Conservation (phyloP, 345 rosid species). For the Murraya paniculata region DNA sequence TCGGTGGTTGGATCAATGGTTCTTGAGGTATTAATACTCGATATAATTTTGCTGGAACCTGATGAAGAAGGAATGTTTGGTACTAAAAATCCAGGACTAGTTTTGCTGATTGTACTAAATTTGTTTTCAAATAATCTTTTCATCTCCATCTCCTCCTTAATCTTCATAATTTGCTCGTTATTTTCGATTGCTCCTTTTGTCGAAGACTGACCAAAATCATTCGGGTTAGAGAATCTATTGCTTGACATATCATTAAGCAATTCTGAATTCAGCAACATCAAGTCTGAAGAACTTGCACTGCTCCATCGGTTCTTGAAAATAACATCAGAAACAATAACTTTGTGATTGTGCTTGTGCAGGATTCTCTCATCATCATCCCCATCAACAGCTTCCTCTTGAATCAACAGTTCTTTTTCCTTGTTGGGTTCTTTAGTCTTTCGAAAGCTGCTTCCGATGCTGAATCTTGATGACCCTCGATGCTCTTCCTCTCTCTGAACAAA, state of each 20-base stretch:
- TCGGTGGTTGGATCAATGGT: conserved; percentile 26
- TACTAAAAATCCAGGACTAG: conserved; percentile 1
- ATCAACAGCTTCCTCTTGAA: conserved; percentile 25
- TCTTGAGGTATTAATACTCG: conserved; percentile 23
- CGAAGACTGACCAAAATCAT: neutral
- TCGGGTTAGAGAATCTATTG: conserved; percentile 39
- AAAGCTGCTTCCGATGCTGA: conserved; percentile 74
- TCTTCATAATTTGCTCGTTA: conserved; percentile 29
- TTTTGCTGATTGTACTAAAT: conserved; percentile 27
- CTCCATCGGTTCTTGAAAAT: conserved; percentile 84
- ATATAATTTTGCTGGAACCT: conserved; percentile 9
- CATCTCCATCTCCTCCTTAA: conserved; percentile 63
- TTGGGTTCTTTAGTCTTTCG: conserved; percentile 39
- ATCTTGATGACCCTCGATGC: conserved; percentile 54
- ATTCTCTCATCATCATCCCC: conserved; percentile 18
- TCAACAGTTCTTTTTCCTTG: conserved; percentile 22
- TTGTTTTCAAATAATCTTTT: conserved; percentile 58
- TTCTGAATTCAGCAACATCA: conserved; percentile 70
- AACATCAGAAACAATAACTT: conserved; percentile 68
- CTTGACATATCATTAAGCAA: conserved; percentile 57
- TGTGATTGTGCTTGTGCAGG: conserved; percentile 66
- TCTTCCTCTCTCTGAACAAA: conserved; percentile 67
- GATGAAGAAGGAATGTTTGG: conserved; percentile 24
- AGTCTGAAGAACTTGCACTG: conserved; percentile 74
- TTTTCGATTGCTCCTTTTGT: conserved; percentile 22